phyloP scores from a whole-genome alignment of 2,329 filamentous ascomycete species.

The Ramularia endophylla region DNA sequence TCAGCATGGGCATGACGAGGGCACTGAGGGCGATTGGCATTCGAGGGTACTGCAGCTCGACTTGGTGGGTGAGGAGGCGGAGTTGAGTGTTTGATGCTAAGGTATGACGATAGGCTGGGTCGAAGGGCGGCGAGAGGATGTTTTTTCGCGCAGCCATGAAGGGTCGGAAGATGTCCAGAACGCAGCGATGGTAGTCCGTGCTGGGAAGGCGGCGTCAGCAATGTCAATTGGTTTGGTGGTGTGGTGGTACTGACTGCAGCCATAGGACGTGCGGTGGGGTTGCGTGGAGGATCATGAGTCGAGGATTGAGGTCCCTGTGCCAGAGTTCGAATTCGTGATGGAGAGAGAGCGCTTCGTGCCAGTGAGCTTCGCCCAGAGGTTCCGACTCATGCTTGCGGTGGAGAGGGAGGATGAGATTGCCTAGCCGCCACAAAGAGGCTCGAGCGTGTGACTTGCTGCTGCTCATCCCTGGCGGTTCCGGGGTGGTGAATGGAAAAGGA shows the following conservation, averaged over 20 bases:
- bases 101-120: background rate
- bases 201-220: background rate
- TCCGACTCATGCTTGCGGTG: conserved; percentile 1
- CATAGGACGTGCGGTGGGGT: conserved; percentile 8
- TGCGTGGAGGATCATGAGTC: conserved; percentile 4
- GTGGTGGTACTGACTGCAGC: conserved; percentile 7
- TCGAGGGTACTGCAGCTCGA: conserved; percentile 5
- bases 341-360: conserved; percentile 2
- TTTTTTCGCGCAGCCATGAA: conserved; percentile 2
- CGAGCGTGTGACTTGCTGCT: conserved; percentile 6
- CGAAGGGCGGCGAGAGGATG: background rate
- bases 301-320: conserved; percentile 3
- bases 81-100: conserved; percentile 2
- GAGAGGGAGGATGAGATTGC: conserved; percentile 1
- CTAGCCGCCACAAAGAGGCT: conserved; percentile 6
- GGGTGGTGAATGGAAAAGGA: conserved; percentile 3
- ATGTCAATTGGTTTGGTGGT: background rate
- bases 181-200: conserved; percentile 9
- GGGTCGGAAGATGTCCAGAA: conserved; percentile 8
- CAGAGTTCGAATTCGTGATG: conserved; percentile 1
- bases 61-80: conserved; percentile 6
- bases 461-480: conserved; percentile 4
- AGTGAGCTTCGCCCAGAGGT: conserved; percentile 1
- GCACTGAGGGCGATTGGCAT: conserved; percentile 4
- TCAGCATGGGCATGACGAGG: conserved; percentile 1